Evolutionary conservation across 257 asterid genomes (phyloP).

Genomic region (Prunella vulgaris): DNA sequence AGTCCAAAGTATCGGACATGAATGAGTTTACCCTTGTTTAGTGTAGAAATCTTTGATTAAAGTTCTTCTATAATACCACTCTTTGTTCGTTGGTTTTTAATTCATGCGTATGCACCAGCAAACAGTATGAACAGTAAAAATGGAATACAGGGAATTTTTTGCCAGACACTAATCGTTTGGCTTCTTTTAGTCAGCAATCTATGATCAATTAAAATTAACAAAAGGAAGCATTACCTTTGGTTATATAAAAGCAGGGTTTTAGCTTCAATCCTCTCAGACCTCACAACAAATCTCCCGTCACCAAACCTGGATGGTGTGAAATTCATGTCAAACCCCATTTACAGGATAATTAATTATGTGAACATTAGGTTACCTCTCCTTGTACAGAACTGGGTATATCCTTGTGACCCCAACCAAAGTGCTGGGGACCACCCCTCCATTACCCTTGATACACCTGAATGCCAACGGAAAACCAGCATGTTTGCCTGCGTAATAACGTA

Average conservation of each 20-base stretch:
- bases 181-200: conserved; percentile 3
- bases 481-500: conserved; percentile 52
- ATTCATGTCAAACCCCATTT: conserved; percentile 23
- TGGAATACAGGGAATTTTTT: not conserved
- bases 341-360: not conserved
- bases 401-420: conserved; percentile 77
- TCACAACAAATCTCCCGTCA: conserved; percentile 56
- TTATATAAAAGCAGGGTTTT: conserved; percentile 45
- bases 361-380: conserved; percentile 69
- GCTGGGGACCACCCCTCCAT: conserved; percentile 84
- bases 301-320: conserved; percentile 47
- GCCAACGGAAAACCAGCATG: conserved; percentile 61
- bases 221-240: conserved; percentile 52
- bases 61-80: not conserved
- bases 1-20: not conserved
- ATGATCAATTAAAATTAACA: conserved; percentile 2
- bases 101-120: not conserved
- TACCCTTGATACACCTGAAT: conserved; percentile 75
- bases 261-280: conserved; percentile 80
- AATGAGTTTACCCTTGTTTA: not conserved
- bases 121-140: not conserved
- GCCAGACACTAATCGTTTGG: not conserved
- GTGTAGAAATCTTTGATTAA: not conserved
- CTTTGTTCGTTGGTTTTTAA: not conserved
- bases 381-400: conserved; percentile 78